These are phyloP conservation scores for Gracilaria vermiculophylla DNA, from an alignment of 23 red algal genomes.

Conservation along the genomic window DNA sequence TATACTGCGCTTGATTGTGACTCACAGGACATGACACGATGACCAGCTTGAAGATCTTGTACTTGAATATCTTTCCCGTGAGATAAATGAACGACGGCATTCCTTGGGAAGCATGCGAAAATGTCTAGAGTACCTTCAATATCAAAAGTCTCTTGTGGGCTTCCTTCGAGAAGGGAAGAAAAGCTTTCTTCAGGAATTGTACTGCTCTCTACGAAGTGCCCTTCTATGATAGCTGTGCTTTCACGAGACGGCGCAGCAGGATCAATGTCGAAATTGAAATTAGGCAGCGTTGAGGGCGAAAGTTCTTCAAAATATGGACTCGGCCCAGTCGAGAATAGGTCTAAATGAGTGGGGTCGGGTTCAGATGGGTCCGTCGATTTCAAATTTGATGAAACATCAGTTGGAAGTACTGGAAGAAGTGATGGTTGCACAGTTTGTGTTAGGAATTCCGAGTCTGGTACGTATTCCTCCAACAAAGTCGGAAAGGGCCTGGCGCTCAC, in stretches of 20 bases:
- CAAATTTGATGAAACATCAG: neutral
- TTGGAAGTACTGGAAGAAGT: neutral
- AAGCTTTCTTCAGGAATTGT: neutral
- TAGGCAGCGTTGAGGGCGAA: neutral
- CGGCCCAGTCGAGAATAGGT: neutral
- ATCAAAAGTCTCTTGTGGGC: neutral
- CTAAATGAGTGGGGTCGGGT: neutral
- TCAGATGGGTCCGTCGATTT: neutral
- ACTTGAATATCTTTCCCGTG: neutral
- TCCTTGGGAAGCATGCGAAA: constrained; percentile 4
- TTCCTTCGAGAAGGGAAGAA: neutral
- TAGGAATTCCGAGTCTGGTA: neutral
- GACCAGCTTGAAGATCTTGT: neutral
- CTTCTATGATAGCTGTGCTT: neutral
- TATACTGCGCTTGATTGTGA: neutral
- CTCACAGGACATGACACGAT: neutral
- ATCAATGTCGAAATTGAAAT: neutral
- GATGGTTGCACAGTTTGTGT: neutral
- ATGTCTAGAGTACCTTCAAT: neutral
- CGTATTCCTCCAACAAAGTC: neutral
- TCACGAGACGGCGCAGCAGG: neutral
- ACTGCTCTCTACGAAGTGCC: neutral
- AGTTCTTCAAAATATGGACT: neutral
- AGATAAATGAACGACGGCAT: constrained; percentile 8
- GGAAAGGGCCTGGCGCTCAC: neutral